Evolutionary conservation across 495 filamentous ascomycete species (phyloP).

Genomic region (Coniosporium apollinis): DNA sequence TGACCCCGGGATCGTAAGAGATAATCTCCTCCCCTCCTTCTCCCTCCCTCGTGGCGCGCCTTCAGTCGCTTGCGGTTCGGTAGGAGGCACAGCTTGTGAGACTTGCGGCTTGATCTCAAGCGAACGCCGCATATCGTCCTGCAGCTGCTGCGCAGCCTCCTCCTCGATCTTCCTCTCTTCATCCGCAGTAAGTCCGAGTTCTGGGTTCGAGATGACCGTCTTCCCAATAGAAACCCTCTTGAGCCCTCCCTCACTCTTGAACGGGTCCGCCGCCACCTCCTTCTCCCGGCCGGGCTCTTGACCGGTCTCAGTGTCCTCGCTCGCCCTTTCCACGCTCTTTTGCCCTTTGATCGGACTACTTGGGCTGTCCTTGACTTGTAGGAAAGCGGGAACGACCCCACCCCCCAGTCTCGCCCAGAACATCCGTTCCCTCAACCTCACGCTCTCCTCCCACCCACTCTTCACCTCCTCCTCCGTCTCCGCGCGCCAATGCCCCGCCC

Average conservation of each 20-base stretch:
- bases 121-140: conserved; percentile 8
- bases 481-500: conserved; percentile 73
- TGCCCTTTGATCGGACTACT: conserved; percentile 13
- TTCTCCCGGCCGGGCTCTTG: conserved; percentile 6
- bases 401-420: conserved; percentile 90
- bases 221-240: conserved; percentile 16
- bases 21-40: conserved; percentile 1
- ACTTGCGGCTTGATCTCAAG: conserved; percentile 4
- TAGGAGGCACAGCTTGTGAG: background rate
- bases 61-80: background rate
- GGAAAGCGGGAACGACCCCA: conserved; percentile 59
- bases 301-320: background rate
- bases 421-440: conserved; percentile 77
- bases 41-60: background rate
- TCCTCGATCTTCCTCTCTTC: conserved; percentile 10
- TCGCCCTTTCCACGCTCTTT: conserved; percentile 10
- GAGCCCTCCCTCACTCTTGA: conserved; percentile 2
- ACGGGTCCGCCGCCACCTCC: conserved; percentile 8
- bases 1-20: too few species aligned
- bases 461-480: conserved; percentile 63
- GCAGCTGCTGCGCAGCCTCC: conserved; percentile 8
- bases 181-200: conserved; percentile 3
- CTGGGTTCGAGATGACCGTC: conserved; percentile 8
- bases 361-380: conserved; percentile 13
- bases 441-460: conserved; percentile 84